Evolutionary conservation across 495 filamentous ascomycete species (phyloP).

Genomic region (Lentithecium fluviatile): DNA sequence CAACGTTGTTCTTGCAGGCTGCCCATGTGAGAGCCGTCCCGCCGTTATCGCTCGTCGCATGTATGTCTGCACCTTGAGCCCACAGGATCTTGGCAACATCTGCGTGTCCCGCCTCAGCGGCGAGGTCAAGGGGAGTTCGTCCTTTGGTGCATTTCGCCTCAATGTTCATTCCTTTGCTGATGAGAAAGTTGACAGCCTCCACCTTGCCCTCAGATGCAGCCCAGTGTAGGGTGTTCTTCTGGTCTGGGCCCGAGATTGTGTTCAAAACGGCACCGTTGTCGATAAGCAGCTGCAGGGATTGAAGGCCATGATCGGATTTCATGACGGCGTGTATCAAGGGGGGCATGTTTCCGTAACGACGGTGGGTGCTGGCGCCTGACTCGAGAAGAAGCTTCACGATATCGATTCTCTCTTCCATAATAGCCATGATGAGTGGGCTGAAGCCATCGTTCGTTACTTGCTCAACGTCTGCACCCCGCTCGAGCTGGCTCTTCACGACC

Average conservation of each 20-base stretch:
- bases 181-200: conserved; percentile 7
- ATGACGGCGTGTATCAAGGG: conserved; percentile 13
- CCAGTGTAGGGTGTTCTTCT: conserved; percentile 20
- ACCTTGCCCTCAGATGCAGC: conserved; percentile 14
- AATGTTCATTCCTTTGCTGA: conserved; percentile 13
- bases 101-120: conserved; percentile 11
- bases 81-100: conserved; percentile 14
- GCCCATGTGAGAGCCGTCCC: conserved; percentile 21
- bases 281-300: conserved; percentile 16
- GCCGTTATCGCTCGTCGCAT: conserved; percentile 15
- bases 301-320: background rate
- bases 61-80: conserved; percentile 9
- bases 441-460: conserved; percentile 5
- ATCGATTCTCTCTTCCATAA: conserved; percentile 10
- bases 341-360: conserved; percentile 1
- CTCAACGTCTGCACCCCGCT: conserved; percentile 16
- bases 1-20: conserved; percentile 12
- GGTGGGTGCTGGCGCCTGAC: conserved; percentile 8
- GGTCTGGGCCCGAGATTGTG: conserved; percentile 10
- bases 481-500: conserved; percentile 2
- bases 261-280: conserved; percentile 18
- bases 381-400: conserved; percentile 14
- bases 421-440: conserved; percentile 20
- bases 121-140: conserved; percentile 14
- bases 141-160: conserved; percentile 15